phyloP scores from a whole-genome alignment of 495 filamentous ascomycete species.

The Podospora pseudoanserina region DNA sequence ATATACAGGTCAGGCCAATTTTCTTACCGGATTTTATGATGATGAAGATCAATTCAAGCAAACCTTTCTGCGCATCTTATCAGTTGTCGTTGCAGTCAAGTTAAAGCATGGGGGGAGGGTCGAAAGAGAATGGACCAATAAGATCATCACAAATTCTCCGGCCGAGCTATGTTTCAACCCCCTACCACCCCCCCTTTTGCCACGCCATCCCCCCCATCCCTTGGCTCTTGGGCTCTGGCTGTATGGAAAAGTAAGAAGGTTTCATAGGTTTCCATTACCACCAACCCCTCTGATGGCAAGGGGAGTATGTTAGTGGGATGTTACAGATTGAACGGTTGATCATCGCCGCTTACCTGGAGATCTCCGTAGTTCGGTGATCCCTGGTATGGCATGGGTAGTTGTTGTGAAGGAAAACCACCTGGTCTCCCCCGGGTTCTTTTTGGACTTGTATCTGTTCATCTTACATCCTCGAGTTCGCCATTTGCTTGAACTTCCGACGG shows the following conservation, averaged over 20 bases:
- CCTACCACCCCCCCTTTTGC: constrained; percentile 3
- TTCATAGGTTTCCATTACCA: neutral
- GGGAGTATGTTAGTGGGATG: neutral
- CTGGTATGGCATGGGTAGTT: neutral
- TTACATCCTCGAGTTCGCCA: neutral
- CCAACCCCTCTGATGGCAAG: neutral
- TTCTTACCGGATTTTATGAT: neutral
- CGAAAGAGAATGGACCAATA: neutral
- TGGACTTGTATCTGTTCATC: neutral
- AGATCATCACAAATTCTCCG: neutral
- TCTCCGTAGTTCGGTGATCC: neutral
- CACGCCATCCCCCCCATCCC: neutral
- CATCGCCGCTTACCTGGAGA: neutral
- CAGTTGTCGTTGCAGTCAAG: neutral
- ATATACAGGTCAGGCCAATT: neutral
- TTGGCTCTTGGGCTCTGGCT: neutral
- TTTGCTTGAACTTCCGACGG: neutral
- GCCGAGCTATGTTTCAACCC: constrained; percentile 4
- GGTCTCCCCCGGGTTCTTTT: neutral
- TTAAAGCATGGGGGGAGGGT: neutral
- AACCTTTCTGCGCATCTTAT: neutral
- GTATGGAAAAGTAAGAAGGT: neutral
- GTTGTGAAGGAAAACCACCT: neutral
- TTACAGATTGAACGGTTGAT: neutral
- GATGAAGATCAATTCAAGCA: neutral